phyloP scores from a whole-genome alignment of 805 yeast species.

The Saturnispora dispora region DNA sequence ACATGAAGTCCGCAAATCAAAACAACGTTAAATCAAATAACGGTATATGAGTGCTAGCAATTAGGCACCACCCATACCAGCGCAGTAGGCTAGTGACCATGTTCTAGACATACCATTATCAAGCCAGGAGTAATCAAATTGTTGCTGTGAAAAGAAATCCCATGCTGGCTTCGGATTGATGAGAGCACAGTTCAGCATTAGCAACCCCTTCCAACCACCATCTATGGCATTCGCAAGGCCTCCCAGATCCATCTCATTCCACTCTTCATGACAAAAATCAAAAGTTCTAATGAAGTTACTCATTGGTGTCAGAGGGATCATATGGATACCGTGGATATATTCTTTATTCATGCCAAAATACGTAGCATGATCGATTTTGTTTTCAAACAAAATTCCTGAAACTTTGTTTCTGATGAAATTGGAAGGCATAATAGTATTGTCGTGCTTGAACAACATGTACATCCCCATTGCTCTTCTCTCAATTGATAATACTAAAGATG shows the following conservation, averaged over 20 bases:
- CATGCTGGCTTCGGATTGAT: slow-evolving; percentile 35
- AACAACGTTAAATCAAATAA: not conserved
- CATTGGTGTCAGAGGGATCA: slow-evolving; percentile 62
- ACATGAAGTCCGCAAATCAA: not conserved
- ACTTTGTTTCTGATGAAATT: slow-evolving; percentile 49
- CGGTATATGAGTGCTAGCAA: not conserved
- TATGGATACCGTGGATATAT: slow-evolving; percentile 71
- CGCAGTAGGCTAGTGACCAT: slow-evolving; percentile 53
- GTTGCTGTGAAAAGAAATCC: slow-evolving; percentile 31
- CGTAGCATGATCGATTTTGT: slow-evolving; percentile 64
- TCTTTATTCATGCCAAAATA: slow-evolving; percentile 54
- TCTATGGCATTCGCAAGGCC: slow-evolving; percentile 33
- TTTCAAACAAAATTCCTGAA: slow-evolving; percentile 61
- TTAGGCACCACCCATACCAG: slow-evolving; percentile 33
- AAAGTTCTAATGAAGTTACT: slow-evolving; percentile 48
- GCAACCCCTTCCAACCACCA: slow-evolving; percentile 59
- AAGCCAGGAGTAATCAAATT: slow-evolving; percentile 32
- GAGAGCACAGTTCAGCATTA: slow-evolving; percentile 37
- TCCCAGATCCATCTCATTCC: slow-evolving; percentile 27
- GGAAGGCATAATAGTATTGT: slow-evolving; percentile 43
- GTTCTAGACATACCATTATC: slow-evolving; percentile 58
- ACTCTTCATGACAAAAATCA: slow-evolving; percentile 38
- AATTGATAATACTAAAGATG: slow-evolving; percentile 49
- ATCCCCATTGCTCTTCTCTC: slow-evolving; percentile 44
- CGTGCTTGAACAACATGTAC: slow-evolving; percentile 43